Base-by-base conservation (phyloP, 805 yeast genomes). In the Myxozyma vanderwaltii region DNA sequence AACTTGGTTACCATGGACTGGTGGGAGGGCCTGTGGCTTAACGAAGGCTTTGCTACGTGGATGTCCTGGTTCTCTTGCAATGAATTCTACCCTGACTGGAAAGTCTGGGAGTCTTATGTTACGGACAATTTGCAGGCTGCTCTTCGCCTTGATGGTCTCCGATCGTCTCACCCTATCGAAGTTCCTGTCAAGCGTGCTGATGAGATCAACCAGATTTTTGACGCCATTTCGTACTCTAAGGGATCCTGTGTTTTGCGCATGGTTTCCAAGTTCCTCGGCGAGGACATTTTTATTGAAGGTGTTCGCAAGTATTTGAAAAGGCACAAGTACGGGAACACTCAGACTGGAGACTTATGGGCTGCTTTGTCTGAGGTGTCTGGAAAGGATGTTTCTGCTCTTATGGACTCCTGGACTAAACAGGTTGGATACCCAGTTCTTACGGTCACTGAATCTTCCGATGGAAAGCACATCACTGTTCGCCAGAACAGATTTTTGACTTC, bases 1-100 rank as follows among this genome's bases (percentile, higher is more conserved):
- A 86, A 88, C 74, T 79, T 88, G 74, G 95, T 88, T 61, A 88
- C 96, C 55, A 88, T 88, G 95, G 91, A 88, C 70, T 88, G 89
- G 86, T 88, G 96, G 96, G 89, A 87, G 74, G 92, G 89, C 65
- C 80, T 88, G 69, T 88, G 94, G 92, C 81, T 88, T 68, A 88
- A 88, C 71, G 96, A 88, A 76, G 92, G 94, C 47, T 89, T 88
- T 68, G 96, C 96, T 50, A 88, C 95, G 54, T 88, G 92, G 89
- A 87, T 86, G 86, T 88, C 92, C 3, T 88, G 92, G 91, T 86
- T 82, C 70, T 86, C 91, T 8, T 85, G 89, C 72, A 85, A 88
- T 74, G 75, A 84, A 47, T 80, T 87, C 69, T 83, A 82, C 74
- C 94, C 94, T 29, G 90, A 87, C 64, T 88, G 94, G 92, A 86